Evolutionary conservation across 768 basidiomycete species (phyloP), one percentile per base, ranked within the genome.

Genomic region (Suillus subluteus): DNA sequence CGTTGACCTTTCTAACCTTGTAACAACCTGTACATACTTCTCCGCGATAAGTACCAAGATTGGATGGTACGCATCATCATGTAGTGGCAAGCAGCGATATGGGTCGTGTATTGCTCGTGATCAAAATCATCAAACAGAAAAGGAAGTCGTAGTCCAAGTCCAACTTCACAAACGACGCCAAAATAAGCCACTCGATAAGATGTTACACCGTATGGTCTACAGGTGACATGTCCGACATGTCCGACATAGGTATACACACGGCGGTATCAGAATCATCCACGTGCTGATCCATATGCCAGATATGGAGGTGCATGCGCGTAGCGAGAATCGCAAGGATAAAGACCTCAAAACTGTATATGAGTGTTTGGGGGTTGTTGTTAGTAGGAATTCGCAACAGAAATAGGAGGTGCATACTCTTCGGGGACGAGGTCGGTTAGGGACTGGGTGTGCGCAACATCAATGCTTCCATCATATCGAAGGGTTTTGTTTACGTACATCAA

Each of bases 1-100:
- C 62, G 9, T 23, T 8, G 62, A 21, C 55, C 56, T 64, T 58
- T 43, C 62, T 68, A 26, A 26, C 26, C 1, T 32, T 32, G 32
- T 32, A 32, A 32, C 32, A 5, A 32, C 4, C 32, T 32, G 32
- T 32, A 26, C 26, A 0, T 32, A 35, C 35, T 35, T 35, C 35
- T 35, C 35, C 35, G 5, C 32, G 4, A 32, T 32, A 32, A 32
- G 32, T 32, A 32, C 32, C 32, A 35, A 6, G 35, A 35, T 35
- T 35, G 35, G 35, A 35, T 35, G 35, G 35, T 35, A 5, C 6
- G 35, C 35, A 35, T 35, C 35, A 35, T 35, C 35, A 35, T 35
- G 35, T 35, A 35, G 35, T 35, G 6, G 6, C 35, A 38, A 38
- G 3, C 12, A 12, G 38, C 12, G 9, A 11, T 11, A 37, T 37